These are phyloP conservation scores for Bipolaris victoriae DNA, from an alignment of 2,329 filamentous ascomycete genomes.

Conservation along the genomic window DNA sequence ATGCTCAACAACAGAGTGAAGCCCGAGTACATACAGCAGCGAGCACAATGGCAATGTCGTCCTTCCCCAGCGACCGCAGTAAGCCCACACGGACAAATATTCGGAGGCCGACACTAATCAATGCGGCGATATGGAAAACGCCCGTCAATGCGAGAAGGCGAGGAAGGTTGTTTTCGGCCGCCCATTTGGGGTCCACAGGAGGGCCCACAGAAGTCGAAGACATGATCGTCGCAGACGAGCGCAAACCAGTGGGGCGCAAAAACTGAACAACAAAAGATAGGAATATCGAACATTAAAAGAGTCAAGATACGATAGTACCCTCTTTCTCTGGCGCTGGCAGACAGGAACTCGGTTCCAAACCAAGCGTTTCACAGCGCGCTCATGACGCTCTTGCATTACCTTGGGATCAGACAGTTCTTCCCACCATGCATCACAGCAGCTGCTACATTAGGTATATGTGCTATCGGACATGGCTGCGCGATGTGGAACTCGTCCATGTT, in stretches of 20 bases:
- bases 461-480: not conserved
- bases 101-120: slow-evolving; percentile 6
- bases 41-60: slow-evolving; percentile 3
- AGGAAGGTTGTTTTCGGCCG: slow-evolving; percentile 11
- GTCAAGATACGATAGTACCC: not conserved
- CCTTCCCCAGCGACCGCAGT: slow-evolving; percentile 3
- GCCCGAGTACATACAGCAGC: slow-evolving; percentile 2
- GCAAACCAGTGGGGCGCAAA: slow-evolving; percentile 3
- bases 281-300: not conserved
- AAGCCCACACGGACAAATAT: slow-evolving; percentile 9
- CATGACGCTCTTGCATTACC: not conserved
- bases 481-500: not conserved
- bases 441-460: not conserved
- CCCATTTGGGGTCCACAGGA: slow-evolving; percentile 9
- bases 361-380: not conserved
- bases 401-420: not conserved
- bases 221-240: not conserved
- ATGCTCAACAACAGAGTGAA: not conserved
- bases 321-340: not conserved
- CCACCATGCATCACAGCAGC: not conserved
- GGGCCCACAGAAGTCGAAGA: not conserved
- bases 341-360: not conserved
- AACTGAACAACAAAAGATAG: not conserved
- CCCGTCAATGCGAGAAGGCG: slow-evolving; percentile 8
- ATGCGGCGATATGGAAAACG: slow-evolving; percentile 4